These are phyloP conservation scores for Ochromonas danica DNA, from an alignment of 108 stramenopile species.

Conservation along the genomic window DNA sequence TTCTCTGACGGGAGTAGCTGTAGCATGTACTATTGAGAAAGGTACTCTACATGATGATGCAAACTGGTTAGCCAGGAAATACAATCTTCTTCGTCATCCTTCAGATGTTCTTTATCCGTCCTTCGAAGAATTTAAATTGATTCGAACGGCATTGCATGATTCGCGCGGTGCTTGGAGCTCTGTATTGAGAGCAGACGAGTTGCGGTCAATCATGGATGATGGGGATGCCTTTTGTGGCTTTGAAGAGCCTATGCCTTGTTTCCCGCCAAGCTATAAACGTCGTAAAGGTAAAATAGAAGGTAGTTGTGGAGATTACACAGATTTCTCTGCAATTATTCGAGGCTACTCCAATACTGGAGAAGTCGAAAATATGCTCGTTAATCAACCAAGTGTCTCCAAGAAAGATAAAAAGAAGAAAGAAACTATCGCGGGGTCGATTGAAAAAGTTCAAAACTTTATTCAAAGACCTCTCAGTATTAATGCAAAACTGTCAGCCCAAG, in stretches of 20 bases:
- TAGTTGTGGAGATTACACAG: constrained; percentile 33
- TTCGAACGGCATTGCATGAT: background rate
- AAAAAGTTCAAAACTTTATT: no score
- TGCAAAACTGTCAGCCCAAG: background rate
- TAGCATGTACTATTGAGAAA: constrained; percentile 23
- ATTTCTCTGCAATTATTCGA: background rate
- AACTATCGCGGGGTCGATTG: no score
- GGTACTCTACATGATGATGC: background rate
- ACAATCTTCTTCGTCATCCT: background rate
- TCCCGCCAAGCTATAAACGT: constrained; percentile 34
- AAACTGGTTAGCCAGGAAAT: constrained; percentile 22
- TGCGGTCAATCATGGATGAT: constrained; percentile 1
- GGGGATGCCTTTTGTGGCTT: constrained; percentile 36
- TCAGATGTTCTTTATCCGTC: background rate
- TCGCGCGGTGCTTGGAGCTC: constrained; percentile 6
- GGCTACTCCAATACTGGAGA: constrained; percentile 30
- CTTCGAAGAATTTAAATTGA: background rate
- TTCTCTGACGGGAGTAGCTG: constrained; percentile 18
- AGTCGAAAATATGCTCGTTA: background rate
- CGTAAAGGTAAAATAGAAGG: background rate
- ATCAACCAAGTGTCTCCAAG: background rate
- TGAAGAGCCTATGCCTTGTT: constrained; percentile 8
- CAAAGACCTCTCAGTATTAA: background rate
- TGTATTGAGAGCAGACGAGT: constrained; percentile 22
- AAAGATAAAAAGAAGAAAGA: background rate